Evolutionary conservation across 1,284 basidiomycete species (phyloP).

Genomic region (Gomphus bonarii): DNA sequence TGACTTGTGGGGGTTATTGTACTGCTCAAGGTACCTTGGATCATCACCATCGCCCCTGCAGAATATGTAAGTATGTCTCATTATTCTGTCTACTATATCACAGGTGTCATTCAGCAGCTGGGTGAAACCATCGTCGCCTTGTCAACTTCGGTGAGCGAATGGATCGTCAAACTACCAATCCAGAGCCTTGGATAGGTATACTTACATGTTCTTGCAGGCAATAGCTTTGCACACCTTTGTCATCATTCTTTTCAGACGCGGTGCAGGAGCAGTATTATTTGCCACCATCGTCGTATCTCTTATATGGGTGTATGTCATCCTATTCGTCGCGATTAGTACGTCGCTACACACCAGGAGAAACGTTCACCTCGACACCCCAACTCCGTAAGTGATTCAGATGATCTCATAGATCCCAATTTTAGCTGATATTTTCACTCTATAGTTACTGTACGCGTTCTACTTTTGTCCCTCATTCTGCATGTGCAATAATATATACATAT

Average conservation of each 20-base stretch:
- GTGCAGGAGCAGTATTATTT: background rate
- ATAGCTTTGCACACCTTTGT: constrained; percentile 15
- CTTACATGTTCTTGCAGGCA: too few relatives aligned
- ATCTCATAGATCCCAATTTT: too few relatives aligned
- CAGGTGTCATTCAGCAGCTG: constrained; percentile 15
- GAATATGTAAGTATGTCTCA: too few relatives aligned
- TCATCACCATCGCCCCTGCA: background rate
- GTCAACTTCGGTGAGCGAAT: constrained; percentile 9
- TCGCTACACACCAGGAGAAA: background rate
- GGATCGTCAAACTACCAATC: too few relatives aligned
- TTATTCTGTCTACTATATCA: too few relatives aligned
- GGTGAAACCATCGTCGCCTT: constrained; percentile 16
- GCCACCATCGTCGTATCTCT: constrained; percentile 9
- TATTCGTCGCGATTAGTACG: constrained; percentile 12
- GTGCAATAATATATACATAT: too few relatives aligned
- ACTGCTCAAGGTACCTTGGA: constrained; percentile 15
- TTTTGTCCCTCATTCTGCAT: too few relatives aligned
- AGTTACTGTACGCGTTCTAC: background rate
- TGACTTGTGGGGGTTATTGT: constrained; percentile 14
- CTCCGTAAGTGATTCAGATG: constrained; percentile 11
- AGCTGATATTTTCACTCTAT: background rate
- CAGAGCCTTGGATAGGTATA: too few relatives aligned
- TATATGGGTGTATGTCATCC: constrained; percentile 13
- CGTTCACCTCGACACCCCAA: constrained; percentile 11
- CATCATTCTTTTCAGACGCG: constrained; percentile 13